These are phyloP conservation scores for Candida piceae DNA, from an alignment of 805 yeast species.

Conservation along the genomic window DNA sequence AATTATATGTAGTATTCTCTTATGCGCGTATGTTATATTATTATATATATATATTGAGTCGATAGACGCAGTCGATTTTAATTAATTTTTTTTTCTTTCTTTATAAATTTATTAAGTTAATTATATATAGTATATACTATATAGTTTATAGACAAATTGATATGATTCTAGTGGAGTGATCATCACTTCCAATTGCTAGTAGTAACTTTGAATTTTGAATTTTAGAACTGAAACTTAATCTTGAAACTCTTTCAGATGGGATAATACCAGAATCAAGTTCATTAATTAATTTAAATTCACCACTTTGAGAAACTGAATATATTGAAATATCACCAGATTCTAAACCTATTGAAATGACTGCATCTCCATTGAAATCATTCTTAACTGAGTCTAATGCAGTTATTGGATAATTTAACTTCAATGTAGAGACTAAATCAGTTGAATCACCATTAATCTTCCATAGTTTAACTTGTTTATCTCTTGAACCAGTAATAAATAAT, in stretches of 20 bases:
- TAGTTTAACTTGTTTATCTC: constrained; percentile 72
- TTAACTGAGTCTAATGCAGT: constrained; percentile 59
- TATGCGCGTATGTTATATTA: no score
- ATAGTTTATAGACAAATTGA: constrained; percentile 1
- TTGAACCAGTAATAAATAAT: constrained; percentile 75
- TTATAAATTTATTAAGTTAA: no score
- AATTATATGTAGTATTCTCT: no score
- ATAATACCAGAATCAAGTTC: constrained; percentile 35
- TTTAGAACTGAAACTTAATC: constrained; percentile 50
- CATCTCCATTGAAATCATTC: constrained; percentile 25
- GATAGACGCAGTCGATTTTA: no score
- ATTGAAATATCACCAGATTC: constrained; percentile 61
- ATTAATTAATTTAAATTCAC: constrained; percentile 26
- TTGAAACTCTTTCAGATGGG: constrained; percentile 60
- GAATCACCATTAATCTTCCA: constrained; percentile 42
- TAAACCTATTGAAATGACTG: constrained; percentile 57
- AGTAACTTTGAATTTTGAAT: constrained; percentile 22
- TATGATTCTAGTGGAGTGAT: constrained; percentile 49
- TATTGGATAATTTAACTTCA: constrained; percentile 52
- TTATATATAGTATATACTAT: no score
- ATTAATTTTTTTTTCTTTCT: no score
- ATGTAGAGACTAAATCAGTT: constrained; percentile 32
- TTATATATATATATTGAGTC: no score
- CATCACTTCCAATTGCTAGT: constrained; percentile 63
- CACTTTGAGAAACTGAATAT: constrained; percentile 31